A percentile compares a stretch with the other conserved stretches of the same genome.
phyloP scores from a whole-genome alignment of 768 basidiomycete species.

The Tylopilus plumbeoviolaceoides region DNA sequence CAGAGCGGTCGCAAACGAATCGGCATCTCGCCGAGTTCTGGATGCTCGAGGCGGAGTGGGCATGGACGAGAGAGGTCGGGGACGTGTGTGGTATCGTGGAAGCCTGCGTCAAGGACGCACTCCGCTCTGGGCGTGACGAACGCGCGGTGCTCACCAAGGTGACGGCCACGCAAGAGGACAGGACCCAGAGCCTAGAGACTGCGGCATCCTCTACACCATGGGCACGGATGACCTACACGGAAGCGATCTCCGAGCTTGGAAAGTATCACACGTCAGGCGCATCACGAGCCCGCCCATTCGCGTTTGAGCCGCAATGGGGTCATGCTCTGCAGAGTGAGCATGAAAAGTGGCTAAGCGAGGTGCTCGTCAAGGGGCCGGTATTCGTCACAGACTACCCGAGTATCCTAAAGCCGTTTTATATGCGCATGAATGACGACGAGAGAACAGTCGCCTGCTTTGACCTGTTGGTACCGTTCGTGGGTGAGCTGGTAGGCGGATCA shows the following conservation, averaged over 20 bases:
- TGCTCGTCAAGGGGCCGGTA: slow-evolving; percentile 65
- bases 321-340: slow-evolving; percentile 80
- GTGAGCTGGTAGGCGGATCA: slow-evolving; percentile 91
- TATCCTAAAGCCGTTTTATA: slow-evolving; percentile 90
- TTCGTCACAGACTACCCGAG: slow-evolving; percentile 92
- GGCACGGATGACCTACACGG: slow-evolving; percentile 72
- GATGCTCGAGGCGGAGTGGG: slow-evolving; percentile 98
- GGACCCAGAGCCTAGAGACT: slow-evolving; percentile 32
- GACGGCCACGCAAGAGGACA: slow-evolving; percentile 31
- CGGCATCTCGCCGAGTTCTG: slow-evolving; percentile 98
- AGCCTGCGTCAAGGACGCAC: slow-evolving; percentile 42
- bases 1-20: slow-evolving; percentile 82
- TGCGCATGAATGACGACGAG: slow-evolving; percentile 64
- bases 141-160: slow-evolving; percentile 32
- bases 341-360: slow-evolving; percentile 84
- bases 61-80: slow-evolving; percentile 46
- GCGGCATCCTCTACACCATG: slow-evolving; percentile 46
- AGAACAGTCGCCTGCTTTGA: slow-evolving; percentile 92
- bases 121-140: slow-evolving; percentile 32
- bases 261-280: slow-evolving; percentile 28
- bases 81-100: slow-evolving; percentile 58
- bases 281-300: slow-evolving; percentile 37
- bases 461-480: slow-evolving; percentile 80
- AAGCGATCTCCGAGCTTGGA: slow-evolving; percentile 62
- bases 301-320: slow-evolving; percentile 64